Conservation (phyloP, 345 rosid species). For the Streptanthus diversifolius region DNA sequence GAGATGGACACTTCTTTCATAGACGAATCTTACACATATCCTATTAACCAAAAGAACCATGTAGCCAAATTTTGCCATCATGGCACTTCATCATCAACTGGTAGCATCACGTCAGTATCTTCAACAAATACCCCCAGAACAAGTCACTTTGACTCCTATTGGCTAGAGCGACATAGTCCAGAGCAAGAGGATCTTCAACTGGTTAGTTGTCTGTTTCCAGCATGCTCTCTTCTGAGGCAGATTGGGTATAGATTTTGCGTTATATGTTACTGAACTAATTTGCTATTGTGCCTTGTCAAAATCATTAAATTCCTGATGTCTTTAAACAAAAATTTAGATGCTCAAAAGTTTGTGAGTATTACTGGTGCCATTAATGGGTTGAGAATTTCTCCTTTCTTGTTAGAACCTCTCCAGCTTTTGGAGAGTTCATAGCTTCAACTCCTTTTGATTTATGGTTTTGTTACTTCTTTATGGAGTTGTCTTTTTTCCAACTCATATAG, state of each 20-base stretch:
- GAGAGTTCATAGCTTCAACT: not conserved
- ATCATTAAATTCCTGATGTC: not conserved
- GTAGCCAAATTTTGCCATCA: constrained; percentile 51
- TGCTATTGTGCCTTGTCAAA: not conserved
- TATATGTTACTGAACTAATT: not conserved
- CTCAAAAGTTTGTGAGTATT: not conserved
- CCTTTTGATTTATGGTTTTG: not conserved
- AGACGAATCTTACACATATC: constrained; percentile 51
- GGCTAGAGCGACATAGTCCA: constrained; percentile 67
- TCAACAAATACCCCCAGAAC: constrained; percentile 75
- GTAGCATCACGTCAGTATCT: constrained; percentile 77
- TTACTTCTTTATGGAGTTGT: constrained; percentile 7
- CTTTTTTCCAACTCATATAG: not conserved
- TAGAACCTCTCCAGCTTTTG: not conserved
- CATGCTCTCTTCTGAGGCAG: constrained; percentile 1
- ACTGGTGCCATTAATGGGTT: not conserved
- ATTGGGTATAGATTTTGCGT: not conserved
- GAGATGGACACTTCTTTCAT: constrained; percentile 83
- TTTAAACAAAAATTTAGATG: not conserved
- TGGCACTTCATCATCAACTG: constrained; percentile 68
- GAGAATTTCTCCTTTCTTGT: not conserved
- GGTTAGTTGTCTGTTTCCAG: constrained; percentile 43
- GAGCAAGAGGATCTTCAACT: constrained; percentile 74
- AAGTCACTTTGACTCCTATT: constrained; percentile 72
- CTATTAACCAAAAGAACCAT: constrained; percentile 49